Conservation (phyloP, 331 rosid genomes). For the Quercus lobata region DNA sequence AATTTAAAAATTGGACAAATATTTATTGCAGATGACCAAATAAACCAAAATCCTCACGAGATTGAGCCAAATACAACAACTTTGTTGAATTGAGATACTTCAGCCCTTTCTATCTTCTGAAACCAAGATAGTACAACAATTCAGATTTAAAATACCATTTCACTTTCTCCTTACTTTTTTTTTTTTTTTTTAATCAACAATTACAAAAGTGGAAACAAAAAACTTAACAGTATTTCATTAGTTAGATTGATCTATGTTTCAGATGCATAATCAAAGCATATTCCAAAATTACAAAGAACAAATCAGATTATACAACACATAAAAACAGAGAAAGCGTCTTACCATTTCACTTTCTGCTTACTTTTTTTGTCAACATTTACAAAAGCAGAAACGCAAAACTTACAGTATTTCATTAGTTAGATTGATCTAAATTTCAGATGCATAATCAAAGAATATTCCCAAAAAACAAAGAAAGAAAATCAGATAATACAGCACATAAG, state of each 20-base stretch:
- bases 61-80: neutral
- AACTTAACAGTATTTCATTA: neutral
- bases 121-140: neutral
- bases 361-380: neutral
- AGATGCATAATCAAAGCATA: no score
- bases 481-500: neutral
- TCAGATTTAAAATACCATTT: neutral
- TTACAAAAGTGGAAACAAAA: neutral
- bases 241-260: neutral
- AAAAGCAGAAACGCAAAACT: neutral
- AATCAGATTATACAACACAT: neutral
- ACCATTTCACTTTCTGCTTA: slow-evolving; percentile 31
- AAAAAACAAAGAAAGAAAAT: neutral
- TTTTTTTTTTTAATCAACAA: neutral
- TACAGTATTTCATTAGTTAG: neutral
- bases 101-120: neutral
- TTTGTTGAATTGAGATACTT: neutral
- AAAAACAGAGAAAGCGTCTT: slow-evolving; percentile 21
- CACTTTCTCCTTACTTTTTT: neutral
- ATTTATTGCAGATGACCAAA: neutral
- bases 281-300: neutral
- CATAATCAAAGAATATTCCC: no score
- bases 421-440: slow-evolving; percentile 12
- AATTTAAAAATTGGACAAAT: neutral
- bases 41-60: neutral